Evolutionary conservation across 2,329 filamentous ascomycete species (phyloP).

Genomic region (Beauveria medogensis): DNA sequence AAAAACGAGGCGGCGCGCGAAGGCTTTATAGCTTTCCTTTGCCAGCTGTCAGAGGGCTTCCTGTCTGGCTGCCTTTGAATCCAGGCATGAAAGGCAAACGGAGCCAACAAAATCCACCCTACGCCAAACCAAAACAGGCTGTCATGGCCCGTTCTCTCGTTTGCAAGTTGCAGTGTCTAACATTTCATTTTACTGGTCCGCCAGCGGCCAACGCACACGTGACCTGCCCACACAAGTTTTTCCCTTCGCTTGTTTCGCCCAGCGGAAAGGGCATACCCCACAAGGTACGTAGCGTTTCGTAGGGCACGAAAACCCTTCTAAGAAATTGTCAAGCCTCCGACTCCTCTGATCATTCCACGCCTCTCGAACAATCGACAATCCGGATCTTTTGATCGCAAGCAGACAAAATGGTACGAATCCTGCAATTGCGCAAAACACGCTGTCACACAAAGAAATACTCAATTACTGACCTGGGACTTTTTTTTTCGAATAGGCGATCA

Average conservation of each 20-base stretch:
- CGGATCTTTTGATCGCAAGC: constrained; percentile 43
- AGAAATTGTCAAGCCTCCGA: constrained; percentile 33
- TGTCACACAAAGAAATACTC: constrained; percentile 14
- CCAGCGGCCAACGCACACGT: constrained; percentile 12
- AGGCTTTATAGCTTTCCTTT: constrained; percentile 26
- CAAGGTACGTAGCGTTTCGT: constrained; percentile 26
- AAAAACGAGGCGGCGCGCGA: constrained; percentile 8
- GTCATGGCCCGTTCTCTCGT: not conserved
- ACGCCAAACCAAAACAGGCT: constrained; percentile 3
- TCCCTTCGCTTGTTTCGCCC: constrained; percentile 13
- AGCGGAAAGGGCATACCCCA: constrained; percentile 19
- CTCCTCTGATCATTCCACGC: constrained; percentile 30
- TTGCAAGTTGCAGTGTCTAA: not conserved
- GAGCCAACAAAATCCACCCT: constrained; percentile 6
- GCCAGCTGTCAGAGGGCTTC: not conserved
- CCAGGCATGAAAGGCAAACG: constrained; percentile 11
- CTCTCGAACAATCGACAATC: constrained; percentile 33
- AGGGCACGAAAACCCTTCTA: constrained; percentile 36
- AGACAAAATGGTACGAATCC: constrained; percentile 23
- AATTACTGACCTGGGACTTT: constrained; percentile 26
- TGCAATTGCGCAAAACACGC: constrained; percentile 1
- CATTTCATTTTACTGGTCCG: not conserved
- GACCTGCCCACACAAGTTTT: constrained; percentile 16
- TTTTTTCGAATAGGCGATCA: constrained; percentile 67
- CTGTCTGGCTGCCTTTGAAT: constrained; percentile 18